Evolutionary conservation across 2,329 filamentous ascomycete genomes (phyloP), one percentile per base, ranked within the genome.

Genomic region (Allantophomopsis lycopodina): DNA sequence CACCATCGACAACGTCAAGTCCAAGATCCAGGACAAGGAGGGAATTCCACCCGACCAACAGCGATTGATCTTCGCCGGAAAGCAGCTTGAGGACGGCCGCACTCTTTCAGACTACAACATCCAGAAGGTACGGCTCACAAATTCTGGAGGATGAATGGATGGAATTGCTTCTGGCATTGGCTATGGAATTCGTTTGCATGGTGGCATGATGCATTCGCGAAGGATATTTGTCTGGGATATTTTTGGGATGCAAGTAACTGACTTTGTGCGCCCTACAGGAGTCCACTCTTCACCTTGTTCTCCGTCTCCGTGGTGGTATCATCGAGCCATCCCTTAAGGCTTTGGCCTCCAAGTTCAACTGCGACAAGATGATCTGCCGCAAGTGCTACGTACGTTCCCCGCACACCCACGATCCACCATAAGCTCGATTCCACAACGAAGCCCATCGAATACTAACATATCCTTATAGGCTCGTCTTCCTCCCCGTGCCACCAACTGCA

Each of bases 361-460:
- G 89, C 83, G 91, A 96, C 56, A 95, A 95, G 83, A 89, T 89
- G 83, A 94, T 96, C 71, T 96, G 91, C 86, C 89, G 91, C 77
- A 96, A 98, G 84, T 98, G 91, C 83, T 96, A 96, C 71, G 86
- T 91, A 80, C 58, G 83, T 79, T 42, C 23, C 23, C 23, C 23
- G 23, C 23, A 8, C 23, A 28, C 23, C 11, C 23, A 28, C 23
- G 23, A 28, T 28, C 8, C 23, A 28, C 23, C 23, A 28, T 28
- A 28, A 28, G 5, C n/a, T 12, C 18, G 13, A 34, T 34, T 34
- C 32, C 12, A 17, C 6, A 8, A 8, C 13, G 17, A 36, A 40
- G 14, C 31, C 28, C 32, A 30, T 36, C 36, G 42, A 30, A 33
- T 39, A 48, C 48, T 57, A 50, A 56, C 42, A 28, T 30, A 40